Evolutionary conservation across 2,329 filamentous ascomycete genomes (phyloP).

Genomic region (Pestalotiopsis sp.): DNA sequence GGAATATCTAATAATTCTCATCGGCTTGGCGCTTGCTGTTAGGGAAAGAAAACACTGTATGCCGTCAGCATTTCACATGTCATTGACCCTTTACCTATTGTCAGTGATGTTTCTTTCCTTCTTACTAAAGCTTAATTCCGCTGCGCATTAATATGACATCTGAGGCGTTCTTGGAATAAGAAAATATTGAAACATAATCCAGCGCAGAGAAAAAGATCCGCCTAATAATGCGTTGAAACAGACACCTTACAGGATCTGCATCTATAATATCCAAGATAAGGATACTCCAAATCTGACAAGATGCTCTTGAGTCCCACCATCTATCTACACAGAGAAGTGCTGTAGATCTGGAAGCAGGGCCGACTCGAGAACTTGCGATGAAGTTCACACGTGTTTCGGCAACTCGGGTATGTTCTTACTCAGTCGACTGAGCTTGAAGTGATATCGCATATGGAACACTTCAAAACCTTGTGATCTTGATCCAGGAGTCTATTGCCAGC

Average conservation of each 20-base stretch:
- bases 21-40: no score
- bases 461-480: not conserved
- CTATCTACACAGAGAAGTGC: not conserved
- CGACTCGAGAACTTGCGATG: not conserved
- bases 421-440: not conserved
- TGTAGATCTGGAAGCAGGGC: not conserved
- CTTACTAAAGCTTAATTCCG: not conserved
- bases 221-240: not conserved
- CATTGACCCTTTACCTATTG: not conserved
- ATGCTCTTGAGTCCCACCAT: no score
- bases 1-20: no score
- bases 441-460: not conserved
- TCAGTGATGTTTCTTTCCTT: not conserved
- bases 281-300: no score
- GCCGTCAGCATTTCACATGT: not conserved
- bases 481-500: not conserved
- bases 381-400: not conserved
- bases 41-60: not conserved
- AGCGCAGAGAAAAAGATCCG: not conserved
- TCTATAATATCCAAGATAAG: not conserved
- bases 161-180: constrained; percentile 2
- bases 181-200: constrained; percentile 2
- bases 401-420: not conserved
- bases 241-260: not conserved
- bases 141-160: not conserved